Evolutionary conservation across 441 rosid genomes (phyloP).

Genomic region (Biscutella laevigata): DNA sequence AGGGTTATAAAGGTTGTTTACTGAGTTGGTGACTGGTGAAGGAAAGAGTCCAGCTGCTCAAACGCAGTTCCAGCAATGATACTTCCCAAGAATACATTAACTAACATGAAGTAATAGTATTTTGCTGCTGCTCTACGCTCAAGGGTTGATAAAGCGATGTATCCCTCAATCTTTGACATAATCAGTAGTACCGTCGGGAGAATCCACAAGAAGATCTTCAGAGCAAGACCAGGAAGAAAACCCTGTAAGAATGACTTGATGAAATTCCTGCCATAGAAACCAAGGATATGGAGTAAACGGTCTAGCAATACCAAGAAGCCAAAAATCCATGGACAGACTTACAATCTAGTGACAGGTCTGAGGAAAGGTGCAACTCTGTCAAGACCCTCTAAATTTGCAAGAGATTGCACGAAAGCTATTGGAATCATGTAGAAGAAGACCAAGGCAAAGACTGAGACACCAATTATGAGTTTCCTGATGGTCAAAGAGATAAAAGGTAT

Average conservation of each 20-base stretch:
- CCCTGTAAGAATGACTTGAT: constrained; percentile 95
- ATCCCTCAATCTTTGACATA: constrained; percentile 93
- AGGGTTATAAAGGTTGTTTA: constrained; percentile 28
- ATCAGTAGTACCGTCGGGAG: constrained; percentile 66
- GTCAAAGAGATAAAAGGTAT: constrained; percentile 84
- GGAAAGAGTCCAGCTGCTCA: constrained; percentile 75
- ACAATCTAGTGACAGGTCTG: constrained; percentile 79
- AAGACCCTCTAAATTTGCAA: constrained; percentile 89
- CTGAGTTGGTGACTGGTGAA: constrained; percentile 86
- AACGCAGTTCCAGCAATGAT: constrained; percentile 86
- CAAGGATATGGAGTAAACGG: constrained; percentile 11
- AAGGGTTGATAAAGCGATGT: constrained; percentile 60
- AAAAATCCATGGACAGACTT: constrained; percentile 28
- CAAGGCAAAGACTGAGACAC: constrained; percentile 64
- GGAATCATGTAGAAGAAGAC: constrained; percentile 98
- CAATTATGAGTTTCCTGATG: constrained; percentile 64
- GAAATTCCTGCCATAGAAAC: constrained; percentile 50
- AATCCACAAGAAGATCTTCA: constrained; percentile 68
- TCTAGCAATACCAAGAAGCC: not conserved
- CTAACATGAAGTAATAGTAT: constrained; percentile 90
- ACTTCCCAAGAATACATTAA: constrained; percentile 94
- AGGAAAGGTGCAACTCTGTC: constrained; percentile 88
- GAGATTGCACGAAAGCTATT: constrained; percentile 93
- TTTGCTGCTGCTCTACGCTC: constrained; percentile 83
- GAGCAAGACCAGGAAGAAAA: constrained; percentile 90